These are phyloP conservation scores for Suillus decipiens DNA, from an alignment of 768 basidiomycete genomes.

Conservation along the genomic window DNA sequence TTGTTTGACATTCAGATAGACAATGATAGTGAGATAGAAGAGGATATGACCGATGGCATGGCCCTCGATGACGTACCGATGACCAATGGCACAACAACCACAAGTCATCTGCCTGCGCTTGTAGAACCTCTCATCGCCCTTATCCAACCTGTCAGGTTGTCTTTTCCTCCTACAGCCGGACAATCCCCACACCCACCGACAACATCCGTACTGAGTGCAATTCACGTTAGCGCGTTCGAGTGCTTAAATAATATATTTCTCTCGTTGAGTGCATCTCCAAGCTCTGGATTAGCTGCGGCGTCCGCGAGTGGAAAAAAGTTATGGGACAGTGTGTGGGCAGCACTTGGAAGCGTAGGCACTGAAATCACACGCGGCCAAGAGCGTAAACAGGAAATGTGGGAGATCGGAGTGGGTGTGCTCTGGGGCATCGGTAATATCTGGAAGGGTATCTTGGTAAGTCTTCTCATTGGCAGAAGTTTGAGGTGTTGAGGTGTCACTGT, in stretches of 20 bases:
- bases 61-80: constrained; percentile 24
- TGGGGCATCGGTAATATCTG: constrained; percentile 87
- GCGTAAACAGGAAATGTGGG: constrained; percentile 73
- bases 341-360: constrained; percentile 60
- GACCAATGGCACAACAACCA: constrained; percentile 31
- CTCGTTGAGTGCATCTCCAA: constrained; percentile 57
- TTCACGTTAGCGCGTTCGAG: constrained; percentile 85
- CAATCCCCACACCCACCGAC: constrained; percentile 85
- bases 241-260: constrained; percentile 90
- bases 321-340: constrained; percentile 69
- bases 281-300: constrained; percentile 44
- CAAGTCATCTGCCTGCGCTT: constrained; percentile 55
- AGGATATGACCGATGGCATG: constrained; percentile 27
- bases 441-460: constrained; percentile 62
- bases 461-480: constrained; percentile 3
- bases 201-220: constrained; percentile 79
- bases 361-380: constrained; percentile 66
- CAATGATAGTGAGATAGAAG: constrained; percentile 42
- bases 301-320: constrained; percentile 50
- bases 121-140: constrained; percentile 68
- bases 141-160: constrained; percentile 73
- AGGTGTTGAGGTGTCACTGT: constrained; percentile 11
- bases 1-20: constrained; percentile 41
- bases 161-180: constrained; percentile 72
- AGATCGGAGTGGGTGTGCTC: constrained; percentile 75